These are phyloP conservation scores for Rhodotorula kratochvilovae DNA, from an alignment of 768 basidiomycete genomes.

Conservation along the genomic window DNA sequence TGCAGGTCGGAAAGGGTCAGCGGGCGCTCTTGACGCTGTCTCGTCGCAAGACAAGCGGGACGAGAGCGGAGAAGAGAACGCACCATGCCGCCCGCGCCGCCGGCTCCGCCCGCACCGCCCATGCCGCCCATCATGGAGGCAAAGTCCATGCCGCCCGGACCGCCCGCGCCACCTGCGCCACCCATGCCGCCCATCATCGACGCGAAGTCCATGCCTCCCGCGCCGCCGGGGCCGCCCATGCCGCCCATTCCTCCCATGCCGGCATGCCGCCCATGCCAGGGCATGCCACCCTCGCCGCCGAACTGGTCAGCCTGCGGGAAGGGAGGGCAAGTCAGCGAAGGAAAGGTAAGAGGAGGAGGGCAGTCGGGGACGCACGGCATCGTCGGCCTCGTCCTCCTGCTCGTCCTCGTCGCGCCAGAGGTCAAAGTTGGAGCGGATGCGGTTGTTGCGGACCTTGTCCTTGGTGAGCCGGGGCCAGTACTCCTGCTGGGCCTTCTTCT, in stretches of 20 bases:
- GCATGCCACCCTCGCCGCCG: conserved; percentile 7
- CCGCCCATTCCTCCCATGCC: conserved; percentile 45
- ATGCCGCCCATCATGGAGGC: conserved; percentile 42
- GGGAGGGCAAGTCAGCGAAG: background rate
- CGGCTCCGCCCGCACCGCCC: conserved; percentile 56
- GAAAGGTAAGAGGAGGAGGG: too few species aligned
- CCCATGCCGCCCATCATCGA: conserved; percentile 44
- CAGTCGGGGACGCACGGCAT: conserved; percentile 41
- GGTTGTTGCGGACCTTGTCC: conserved; percentile 70
- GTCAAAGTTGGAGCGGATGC: conserved; percentile 51
- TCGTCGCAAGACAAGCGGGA: background rate
- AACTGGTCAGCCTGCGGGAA: conserved; percentile 1
- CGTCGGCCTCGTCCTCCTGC: conserved; percentile 63
- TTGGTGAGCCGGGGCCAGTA: conserved; percentile 93
- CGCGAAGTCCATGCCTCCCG: too few species aligned
- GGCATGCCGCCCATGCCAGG: background rate
- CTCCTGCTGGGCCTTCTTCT: conserved; percentile 68
- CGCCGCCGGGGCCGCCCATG: conserved; percentile 41
- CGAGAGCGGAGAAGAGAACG: background rate
- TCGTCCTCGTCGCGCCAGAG: conserved; percentile 95
- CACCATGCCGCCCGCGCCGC: conserved; percentile 53
- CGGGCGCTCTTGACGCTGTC: too few species aligned
- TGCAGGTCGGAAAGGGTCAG: background rate
- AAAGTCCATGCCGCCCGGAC: conserved; percentile 28
- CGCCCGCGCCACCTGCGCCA: conserved; percentile 42